phyloP scores from a whole-genome alignment of 805 yeast species.

The Candida succiphila region DNA sequence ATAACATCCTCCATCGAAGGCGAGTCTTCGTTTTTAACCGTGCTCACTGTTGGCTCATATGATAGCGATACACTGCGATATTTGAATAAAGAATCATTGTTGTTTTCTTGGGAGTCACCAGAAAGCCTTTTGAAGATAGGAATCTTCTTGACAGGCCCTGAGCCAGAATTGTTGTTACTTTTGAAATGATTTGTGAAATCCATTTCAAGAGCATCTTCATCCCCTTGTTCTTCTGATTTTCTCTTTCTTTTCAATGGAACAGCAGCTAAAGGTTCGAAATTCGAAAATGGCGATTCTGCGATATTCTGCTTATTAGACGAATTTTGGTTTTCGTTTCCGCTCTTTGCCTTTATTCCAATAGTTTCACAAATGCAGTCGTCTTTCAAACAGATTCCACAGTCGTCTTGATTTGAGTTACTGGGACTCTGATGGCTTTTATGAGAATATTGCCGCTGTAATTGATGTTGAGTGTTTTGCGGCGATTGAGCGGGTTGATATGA shows the following conservation, averaged over 20 bases:
- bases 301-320: not conserved
- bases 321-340: not conserved
- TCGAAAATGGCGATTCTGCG: slow-evolving; percentile 7
- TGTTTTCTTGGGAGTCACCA: not conserved
- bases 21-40: slow-evolving; percentile 8
- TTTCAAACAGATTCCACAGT: slow-evolving; percentile 59
- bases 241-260: slow-evolving; percentile 43
- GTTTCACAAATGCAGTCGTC: slow-evolving; percentile 61
- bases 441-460: not conserved
- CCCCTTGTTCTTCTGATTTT: slow-evolving; percentile 4
- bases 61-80: slow-evolving; percentile 12
- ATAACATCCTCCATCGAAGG: slow-evolving; percentile 30
- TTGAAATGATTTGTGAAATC: slow-evolving; percentile 46
- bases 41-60: slow-evolving; percentile 3
- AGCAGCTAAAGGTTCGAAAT: slow-evolving; percentile 53
- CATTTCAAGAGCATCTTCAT: slow-evolving; percentile 26
- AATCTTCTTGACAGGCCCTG: slow-evolving; percentile 20
- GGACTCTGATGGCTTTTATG: no score
- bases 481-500: not conserved
- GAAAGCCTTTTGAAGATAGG: slow-evolving; percentile 16
- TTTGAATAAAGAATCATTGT: slow-evolving; percentile 15
- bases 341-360: slow-evolving; percentile 29
- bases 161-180: slow-evolving; percentile 18
- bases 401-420: slow-evolving; percentile 10
- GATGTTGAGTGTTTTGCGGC: not conserved